Base-by-base conservation (phyloP, 768 basidiomycete species). In the Suillus subaureus region DNA sequence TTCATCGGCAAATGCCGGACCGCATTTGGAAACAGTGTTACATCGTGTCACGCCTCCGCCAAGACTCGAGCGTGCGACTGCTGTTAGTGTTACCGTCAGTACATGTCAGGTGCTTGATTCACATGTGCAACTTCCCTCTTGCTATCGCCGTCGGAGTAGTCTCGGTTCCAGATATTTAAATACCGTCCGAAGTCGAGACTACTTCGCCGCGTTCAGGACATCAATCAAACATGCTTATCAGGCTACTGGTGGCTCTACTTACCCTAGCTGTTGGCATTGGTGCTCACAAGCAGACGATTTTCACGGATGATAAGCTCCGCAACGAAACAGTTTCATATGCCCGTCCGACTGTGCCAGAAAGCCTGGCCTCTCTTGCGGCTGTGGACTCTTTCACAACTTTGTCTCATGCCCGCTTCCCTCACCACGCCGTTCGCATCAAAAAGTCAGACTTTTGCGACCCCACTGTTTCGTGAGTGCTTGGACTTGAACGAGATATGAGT, bases 401-500 rank as follows among this genome's bases (percentile, higher is more conserved):
- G 40, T 76, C 79, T 9, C 85, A 86, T 71, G 80, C 87, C 6
- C 75, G 73, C 8, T 87, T 86, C 66, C 86, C 87, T 23, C 73
- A 78, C 43, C 83, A 88, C 65, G 78, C 80, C 57, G 81, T 89
- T 51, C 82, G 88, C 47, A 75, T 89, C 68, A 89, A 88, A 79
- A 87, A 87, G 74, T 84, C 78, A 43, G 70, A 79, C 61, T 89
- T 89, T 71, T 89, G 88, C 68, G 87, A 89, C 71, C 82, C 85
- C 16, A 89, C 87, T 18, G 87, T 89, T 49, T 74, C 72, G 72
- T 73, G 35, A 64, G 72, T 63, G 26, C 64, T 33, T 42, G 6
- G 6, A 21, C 6, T 31, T 21, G 18, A 6, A 31, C 18, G 40
- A 40, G 6, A 42, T 42, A 35, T 13, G 54, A 4, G 12, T 42